These are phyloP conservation scores for Coemansia sp. DNA, from an alignment of 192 early-diverging fungal species.

Conservation along the genomic window DNA sequence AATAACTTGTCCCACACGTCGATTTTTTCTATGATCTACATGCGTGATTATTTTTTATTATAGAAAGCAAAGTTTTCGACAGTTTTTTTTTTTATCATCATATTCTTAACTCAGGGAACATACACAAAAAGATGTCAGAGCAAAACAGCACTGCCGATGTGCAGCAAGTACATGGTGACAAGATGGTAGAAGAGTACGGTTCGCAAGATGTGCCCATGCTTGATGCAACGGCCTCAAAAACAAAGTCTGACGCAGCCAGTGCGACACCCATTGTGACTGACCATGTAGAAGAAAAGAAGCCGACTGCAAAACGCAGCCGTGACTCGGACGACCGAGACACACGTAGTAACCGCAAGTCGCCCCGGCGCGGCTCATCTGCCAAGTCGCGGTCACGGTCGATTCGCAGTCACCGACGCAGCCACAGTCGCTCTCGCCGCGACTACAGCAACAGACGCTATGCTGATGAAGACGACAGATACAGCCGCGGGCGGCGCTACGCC, in stretches of 20 bases:
- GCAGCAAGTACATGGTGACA: background rate
- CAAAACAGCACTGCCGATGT: background rate
- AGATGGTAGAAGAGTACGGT: slow-evolving; percentile 27
- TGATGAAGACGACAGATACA: slow-evolving; percentile 22
- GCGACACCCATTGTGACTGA: slow-evolving; percentile 12
- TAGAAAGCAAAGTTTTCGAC: background rate
- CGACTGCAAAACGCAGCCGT: background rate
- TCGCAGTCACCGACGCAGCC: slow-evolving; percentile 11
- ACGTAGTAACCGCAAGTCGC: background rate
- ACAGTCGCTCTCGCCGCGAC: slow-evolving; percentile 14
- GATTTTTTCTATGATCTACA: background rate
- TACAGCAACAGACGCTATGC: slow-evolving; percentile 9
- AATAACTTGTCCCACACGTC: background rate
- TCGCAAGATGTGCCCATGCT: slow-evolving; percentile 1
- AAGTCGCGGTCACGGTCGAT: slow-evolving; percentile 18
- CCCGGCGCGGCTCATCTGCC: background rate
- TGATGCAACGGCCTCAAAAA: slow-evolving; percentile 11
- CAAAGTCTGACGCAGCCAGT: slow-evolving; percentile 26
- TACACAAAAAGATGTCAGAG: slow-evolving; percentile 7
- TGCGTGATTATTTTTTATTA: background rate
- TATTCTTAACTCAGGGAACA: background rate
- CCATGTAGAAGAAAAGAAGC: slow-evolving; percentile 25
- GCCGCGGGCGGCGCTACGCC: slow-evolving; percentile 19
- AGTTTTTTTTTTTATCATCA: background rate
- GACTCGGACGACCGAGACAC: slow-evolving; percentile 3